A percentile compares a stretch with the other conserved stretches of the same genome.
These are phyloP conservation scores for Logfia minima DNA, from an alignment of 129 eudicot genomes.

Conservation along the genomic window DNA sequence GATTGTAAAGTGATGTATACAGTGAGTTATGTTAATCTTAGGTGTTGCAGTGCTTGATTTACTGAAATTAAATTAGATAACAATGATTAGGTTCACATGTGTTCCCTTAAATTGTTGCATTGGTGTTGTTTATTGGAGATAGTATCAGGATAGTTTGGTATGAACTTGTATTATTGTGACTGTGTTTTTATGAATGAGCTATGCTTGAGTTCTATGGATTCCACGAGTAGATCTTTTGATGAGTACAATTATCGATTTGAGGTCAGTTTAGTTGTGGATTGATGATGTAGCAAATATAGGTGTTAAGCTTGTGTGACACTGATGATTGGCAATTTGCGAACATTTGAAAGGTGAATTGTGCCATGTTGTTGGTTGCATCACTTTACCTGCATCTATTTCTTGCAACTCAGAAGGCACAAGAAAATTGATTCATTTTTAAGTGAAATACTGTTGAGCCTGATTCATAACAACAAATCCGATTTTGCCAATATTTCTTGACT, in stretches of 20 bases:
- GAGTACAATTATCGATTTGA: not conserved
- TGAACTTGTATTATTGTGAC: not conserved
- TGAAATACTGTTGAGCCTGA: slow-evolving; percentile 11
- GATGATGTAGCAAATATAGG: not conserved
- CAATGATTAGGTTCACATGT: not conserved
- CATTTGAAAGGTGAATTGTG: too few relatives aligned
- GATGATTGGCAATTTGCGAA: too few relatives aligned
- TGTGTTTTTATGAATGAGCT: not conserved
- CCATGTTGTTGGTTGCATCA: too few relatives aligned
- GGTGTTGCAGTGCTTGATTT: not conserved
- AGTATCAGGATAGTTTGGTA: too few relatives aligned
- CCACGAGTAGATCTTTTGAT: not conserved
- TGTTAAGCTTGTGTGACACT: too few relatives aligned
- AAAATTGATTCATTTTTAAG: not conserved
- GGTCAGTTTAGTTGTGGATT: not conserved
- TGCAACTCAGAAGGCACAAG: not conserved
- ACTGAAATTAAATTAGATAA: not conserved
- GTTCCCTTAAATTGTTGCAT: too few relatives aligned
- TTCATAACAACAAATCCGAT: not conserved
- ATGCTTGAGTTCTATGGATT: not conserved
- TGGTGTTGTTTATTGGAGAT: too few relatives aligned
- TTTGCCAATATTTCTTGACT: not conserved
- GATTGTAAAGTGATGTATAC: not conserved
- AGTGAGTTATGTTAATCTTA: not conserved
- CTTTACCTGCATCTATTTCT: not conserved